phyloP scores from a whole-genome alignment of 1,139 yeast species.

The Kodamaea fungicola region DNA sequence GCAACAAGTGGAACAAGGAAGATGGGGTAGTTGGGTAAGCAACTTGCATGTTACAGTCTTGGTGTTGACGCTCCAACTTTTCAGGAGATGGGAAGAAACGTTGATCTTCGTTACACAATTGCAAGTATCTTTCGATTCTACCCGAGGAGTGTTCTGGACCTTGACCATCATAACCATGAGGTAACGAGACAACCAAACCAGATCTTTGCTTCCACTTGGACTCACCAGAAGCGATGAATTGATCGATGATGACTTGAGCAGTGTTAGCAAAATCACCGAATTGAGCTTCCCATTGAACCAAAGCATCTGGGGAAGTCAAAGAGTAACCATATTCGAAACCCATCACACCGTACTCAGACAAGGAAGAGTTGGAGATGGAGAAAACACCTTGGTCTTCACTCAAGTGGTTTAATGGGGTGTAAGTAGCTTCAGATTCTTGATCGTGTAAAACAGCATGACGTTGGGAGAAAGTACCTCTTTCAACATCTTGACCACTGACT shows the following conservation, averaged over 20 bases:
- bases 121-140: constrained; percentile 95
- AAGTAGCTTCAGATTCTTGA: constrained; percentile 78
- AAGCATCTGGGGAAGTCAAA: constrained; percentile 92
- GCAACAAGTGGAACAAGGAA: constrained; percentile 89
- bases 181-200: constrained; percentile 90
- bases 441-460: constrained; percentile 99
- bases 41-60: constrained; percentile 96
- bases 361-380: constrained; percentile 89
- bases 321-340: constrained; percentile 99
- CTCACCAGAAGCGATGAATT: constrained; percentile 96
- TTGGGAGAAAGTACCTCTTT: constrained; percentile 99
- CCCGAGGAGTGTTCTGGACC: constrained; percentile 99
- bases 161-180: constrained; percentile 99
- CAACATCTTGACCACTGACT: constrained; percentile 98
- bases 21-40: constrained; percentile 99
- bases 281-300: constrained; percentile 99
- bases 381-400: constrained; percentile 83
- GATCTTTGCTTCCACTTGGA: constrained; percentile 99
- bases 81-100: constrained; percentile 88
- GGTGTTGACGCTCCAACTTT: constrained; percentile 94
- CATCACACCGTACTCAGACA: constrained; percentile 98
- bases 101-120: constrained; percentile 93
- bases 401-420: constrained; percentile 81
- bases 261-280: constrained; percentile 99
- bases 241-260: constrained; percentile 96